Conservation (phyloP, 129 eudicot genomes). For the Pittosporum tobira region DNA sequence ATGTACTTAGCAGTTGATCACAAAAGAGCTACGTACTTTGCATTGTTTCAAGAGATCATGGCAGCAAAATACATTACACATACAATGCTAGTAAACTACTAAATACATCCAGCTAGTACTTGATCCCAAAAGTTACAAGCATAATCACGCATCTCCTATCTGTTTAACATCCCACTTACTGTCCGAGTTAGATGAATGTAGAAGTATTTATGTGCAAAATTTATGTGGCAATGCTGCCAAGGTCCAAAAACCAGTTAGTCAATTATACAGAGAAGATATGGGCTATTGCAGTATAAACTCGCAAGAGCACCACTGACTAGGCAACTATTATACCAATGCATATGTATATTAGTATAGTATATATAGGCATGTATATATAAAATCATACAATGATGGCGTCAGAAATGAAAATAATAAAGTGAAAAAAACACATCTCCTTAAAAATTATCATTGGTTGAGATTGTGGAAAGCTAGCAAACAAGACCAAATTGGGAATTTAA, state of each 20-base stretch:
- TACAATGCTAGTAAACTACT: too few species aligned
- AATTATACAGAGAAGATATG: slow-evolving; percentile 12
- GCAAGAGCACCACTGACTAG: background rate
- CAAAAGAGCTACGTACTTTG: too few species aligned
- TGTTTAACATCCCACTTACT: too few species aligned
- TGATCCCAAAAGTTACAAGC: too few species aligned
- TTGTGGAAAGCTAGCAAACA: slow-evolving; percentile 24
- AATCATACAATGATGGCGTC: background rate
- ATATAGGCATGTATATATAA: background rate
- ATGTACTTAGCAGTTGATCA: too few species aligned
- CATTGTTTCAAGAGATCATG: too few species aligned
- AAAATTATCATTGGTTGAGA: slow-evolving; percentile 20
- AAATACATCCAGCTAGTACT: too few species aligned
- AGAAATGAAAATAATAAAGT: background rate
- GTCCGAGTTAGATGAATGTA: too few species aligned
- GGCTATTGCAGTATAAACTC: slow-evolving; percentile 14
- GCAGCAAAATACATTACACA: too few species aligned
- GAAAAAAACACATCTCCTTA: background rate
- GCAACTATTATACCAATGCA: slow-evolving; percentile 9
- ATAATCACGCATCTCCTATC: too few species aligned
- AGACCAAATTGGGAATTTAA: slow-evolving; percentile 32
- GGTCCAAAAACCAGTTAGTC: background rate
- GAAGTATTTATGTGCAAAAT: too few species aligned
- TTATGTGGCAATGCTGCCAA: too few species aligned
- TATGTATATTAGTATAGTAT: background rate